These are phyloP conservation scores for Phytopythium sindhum DNA, from an alignment of 352 stramenopile species.

Conservation along the genomic window DNA sequence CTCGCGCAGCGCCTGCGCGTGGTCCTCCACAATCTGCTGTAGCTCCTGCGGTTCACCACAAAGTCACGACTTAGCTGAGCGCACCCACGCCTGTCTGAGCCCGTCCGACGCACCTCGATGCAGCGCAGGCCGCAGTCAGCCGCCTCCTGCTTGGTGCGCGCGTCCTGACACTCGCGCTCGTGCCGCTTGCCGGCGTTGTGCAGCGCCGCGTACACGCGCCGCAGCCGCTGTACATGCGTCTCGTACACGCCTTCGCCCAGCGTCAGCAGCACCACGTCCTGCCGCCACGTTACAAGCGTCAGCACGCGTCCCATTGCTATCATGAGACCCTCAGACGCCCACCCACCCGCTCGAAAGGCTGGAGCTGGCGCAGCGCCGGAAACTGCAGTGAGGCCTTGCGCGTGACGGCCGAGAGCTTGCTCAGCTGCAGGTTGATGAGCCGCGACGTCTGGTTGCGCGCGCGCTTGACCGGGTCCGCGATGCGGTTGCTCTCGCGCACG, in stretches of 20 bases:
- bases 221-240: conserved; percentile 64
- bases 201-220: conserved; percentile 70
- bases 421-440: conserved; percentile 77
- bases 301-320: neutral
- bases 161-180: conserved; percentile 59
- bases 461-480: conserved; percentile 74
- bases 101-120: conserved; percentile 43
- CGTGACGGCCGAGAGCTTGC: conserved; percentile 70
- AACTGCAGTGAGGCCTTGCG: conserved; percentile 71
- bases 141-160: conserved; percentile 80
- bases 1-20: conserved; percentile 36
- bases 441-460: conserved; percentile 79
- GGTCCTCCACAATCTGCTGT: conserved; percentile 40
- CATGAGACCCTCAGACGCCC: neutral
- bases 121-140: conserved; percentile 70
- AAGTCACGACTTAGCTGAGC: neutral
- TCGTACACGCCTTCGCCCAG: conserved; percentile 73
- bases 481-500: conserved; percentile 75
- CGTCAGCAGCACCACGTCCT: conserved; percentile 83
- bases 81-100: neutral
- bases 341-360: conserved; percentile 76
- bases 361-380: conserved; percentile 68
- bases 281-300: neutral
- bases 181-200: conserved; percentile 76
- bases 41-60: conserved; percentile 29